A percentile compares a stretch with the other conserved stretches of the same genome.
Conservation (phyloP, 352 stramenopile species). For the Phytophthora brassicae region DNA sequence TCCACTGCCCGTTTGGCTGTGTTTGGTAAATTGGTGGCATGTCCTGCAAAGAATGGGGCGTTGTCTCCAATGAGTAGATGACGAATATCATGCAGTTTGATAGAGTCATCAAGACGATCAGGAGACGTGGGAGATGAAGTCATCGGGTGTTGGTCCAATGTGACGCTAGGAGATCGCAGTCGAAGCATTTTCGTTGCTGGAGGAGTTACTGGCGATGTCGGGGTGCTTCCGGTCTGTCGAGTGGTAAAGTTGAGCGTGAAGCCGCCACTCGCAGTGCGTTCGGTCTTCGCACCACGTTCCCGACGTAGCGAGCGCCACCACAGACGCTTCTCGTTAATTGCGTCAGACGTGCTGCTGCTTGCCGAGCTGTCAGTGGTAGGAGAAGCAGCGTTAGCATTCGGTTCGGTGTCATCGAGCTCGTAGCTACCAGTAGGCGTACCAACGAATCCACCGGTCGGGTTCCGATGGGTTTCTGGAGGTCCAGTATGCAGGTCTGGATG, state of each 20-base stretch:
- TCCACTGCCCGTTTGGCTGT: conserved; percentile 58
- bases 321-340: conserved; percentile 61
- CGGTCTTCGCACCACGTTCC: conserved; percentile 51
- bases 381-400: conserved; percentile 24
- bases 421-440: conserved; percentile 18
- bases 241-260: conserved; percentile 54
- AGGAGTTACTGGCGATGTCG: conserved; percentile 34
- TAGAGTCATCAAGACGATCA: conserved; percentile 57
- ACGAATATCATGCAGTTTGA: conserved; percentile 62
- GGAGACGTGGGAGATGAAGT: conserved; percentile 22
- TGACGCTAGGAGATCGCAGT: conserved; percentile 13
- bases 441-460: conserved; percentile 27
- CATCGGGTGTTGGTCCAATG: conserved; percentile 8
- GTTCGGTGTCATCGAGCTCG: conserved; percentile 24
- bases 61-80: conserved; percentile 46
- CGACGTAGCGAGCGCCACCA: conserved; percentile 76
- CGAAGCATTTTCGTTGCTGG: conserved; percentile 17
- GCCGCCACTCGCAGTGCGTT: conserved; percentile 64
- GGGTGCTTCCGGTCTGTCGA: conserved; percentile 35
- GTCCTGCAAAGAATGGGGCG: conserved; percentile 58
- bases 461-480: conserved; percentile 35
- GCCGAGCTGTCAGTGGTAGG: conserved; percentile 31
- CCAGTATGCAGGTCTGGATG: conserved; percentile 41
- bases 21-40: conserved; percentile 44
- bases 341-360: conserved; percentile 43